phyloP scores from a whole-genome alignment of 495 filamentous ascomycete species.

The Hypoxylon lienhwacheense region DNA sequence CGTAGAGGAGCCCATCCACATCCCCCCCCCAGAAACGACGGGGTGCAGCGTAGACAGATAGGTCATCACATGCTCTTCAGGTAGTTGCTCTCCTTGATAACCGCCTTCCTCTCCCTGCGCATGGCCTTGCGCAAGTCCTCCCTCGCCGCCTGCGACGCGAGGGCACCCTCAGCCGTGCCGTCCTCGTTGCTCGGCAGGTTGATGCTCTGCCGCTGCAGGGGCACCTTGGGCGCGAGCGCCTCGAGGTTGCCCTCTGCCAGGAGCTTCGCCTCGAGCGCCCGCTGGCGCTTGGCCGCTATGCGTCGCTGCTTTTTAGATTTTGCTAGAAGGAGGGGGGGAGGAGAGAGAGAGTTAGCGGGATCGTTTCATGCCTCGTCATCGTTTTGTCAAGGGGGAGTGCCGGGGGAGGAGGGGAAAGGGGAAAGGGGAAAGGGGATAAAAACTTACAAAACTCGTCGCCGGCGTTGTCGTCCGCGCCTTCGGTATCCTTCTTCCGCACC shows the following conservation, averaged over 20 bases:
- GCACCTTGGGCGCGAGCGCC: constrained; percentile 69
- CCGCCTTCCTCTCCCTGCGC: constrained; percentile 70
- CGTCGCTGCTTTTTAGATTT: constrained; percentile 79
- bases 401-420: neutral
- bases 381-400: neutral
- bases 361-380: neutral
- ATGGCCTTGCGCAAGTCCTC: constrained; percentile 69
- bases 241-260: constrained; percentile 66
- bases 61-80: constrained; percentile 73
- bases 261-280: constrained; percentile 63
- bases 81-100: constrained; percentile 93
- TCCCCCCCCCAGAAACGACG: too few relatives aligned
- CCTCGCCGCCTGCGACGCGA: constrained; percentile 59
- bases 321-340: constrained; percentile 47
- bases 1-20: too few relatives aligned
- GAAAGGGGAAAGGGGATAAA: constrained; percentile 6
- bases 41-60: too few relatives aligned
- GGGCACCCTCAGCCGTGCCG: constrained; percentile 57
- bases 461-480: constrained; percentile 44
- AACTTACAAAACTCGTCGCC: constrained; percentile 75
- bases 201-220: constrained; percentile 78
- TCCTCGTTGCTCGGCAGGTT: constrained; percentile 72
- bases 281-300: constrained; percentile 66
- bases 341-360: constrained; percentile 6
- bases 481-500: constrained; percentile 50